Conservation (phyloP, 2,329 filamentous ascomycete genomes). For the Phyllachora maydis region DNA sequence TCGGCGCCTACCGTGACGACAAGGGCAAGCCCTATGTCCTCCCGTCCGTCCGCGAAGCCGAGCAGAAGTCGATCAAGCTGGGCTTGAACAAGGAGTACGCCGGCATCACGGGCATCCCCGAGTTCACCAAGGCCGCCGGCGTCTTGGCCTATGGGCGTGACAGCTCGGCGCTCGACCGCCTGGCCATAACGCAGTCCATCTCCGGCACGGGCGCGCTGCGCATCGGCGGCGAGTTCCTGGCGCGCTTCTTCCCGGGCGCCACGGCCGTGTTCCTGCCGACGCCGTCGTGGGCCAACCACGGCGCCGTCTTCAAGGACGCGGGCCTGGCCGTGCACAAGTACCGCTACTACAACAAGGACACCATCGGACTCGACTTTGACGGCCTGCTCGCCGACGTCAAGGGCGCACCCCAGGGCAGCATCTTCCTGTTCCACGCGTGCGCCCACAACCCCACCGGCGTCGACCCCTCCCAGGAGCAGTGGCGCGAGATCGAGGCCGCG, state of each 20-base stretch:
- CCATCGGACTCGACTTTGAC: constrained; percentile 92
- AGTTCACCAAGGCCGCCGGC: constrained; percentile 84
- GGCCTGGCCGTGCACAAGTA: constrained; percentile 87
- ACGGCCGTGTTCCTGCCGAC: constrained; percentile 93
- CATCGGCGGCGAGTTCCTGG: constrained; percentile 83
- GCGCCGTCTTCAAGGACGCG: constrained; percentile 84
- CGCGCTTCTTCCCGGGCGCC: constrained; percentile 83
- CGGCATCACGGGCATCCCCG: constrained; percentile 85
- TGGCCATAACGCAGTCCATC: constrained; percentile 93
- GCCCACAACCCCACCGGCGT: constrained; percentile 96
- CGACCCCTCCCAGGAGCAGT: constrained; percentile 81
- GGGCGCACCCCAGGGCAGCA: constrained; percentile 64
- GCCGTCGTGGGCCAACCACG: constrained; percentile 97
- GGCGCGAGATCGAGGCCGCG: constrained; percentile 71
- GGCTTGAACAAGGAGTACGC: constrained; percentile 93
- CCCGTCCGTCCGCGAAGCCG: constrained; percentile 74
- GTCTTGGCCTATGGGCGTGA: constrained; percentile 75
- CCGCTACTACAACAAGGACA: constrained; percentile 98
- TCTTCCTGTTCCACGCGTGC: constrained; percentile 89
- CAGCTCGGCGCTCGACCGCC: constrained; percentile 54
- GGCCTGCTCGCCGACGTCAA: constrained; percentile 84
- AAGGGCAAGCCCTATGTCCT: constrained; percentile 95
- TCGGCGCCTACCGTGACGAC: constrained; percentile 96
- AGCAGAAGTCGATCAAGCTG: constrained; percentile 63
- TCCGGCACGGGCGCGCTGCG: constrained; percentile 92